Base-by-base conservation (phyloP, 768 basidiomycete genomes). In the Lactarius quietus region DNA sequence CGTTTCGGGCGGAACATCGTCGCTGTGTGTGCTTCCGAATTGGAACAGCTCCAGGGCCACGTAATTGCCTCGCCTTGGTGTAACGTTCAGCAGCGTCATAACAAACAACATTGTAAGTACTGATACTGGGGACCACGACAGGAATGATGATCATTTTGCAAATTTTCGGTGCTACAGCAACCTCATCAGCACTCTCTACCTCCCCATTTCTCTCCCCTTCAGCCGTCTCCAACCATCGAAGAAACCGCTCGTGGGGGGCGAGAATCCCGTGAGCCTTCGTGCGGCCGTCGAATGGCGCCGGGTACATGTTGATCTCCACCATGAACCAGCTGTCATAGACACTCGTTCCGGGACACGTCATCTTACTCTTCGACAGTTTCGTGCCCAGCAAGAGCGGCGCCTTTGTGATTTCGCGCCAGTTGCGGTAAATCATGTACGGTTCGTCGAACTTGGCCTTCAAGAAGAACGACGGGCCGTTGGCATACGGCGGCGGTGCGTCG, bases 21-120 rank as follows among this genome's bases (percentile, higher is more conserved):
- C 97, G 72, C 90, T 93, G 73, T 98, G 97, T 0, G 92, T 93
- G 74, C 98, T 97, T 1, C 83, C 94, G 65, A 93, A 96, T 0
- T 82, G 84, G 71, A 95, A 98, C 3, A 99, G 82, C 62, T 88
- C 81, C 2, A 98, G 82, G 1, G 93, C 93, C 18, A 97, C 79
- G 0, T 81, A 0, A 90, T 77, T 0, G 95, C 98, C 79, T 98
- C 98, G 35, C 95, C 33, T n/a, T 33, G 33, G 33, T 4, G 33
- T 33, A 8, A 33, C 33, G 33, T 33, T 33, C 8, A 33, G 33
- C n/a, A 33, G 33, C 33, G 33, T 33, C 4, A 4, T 4, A 33
- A 33, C 33, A n/a, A n/a, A n/a, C n/a, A n/a, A 33, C 3, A 8
- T 33, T 33, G 8, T 33, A 8, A 33, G 8, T 33, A 33, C 33